Base-by-base conservation (phyloP, 805 yeast species). In the Lachancea meyersii region DNA sequence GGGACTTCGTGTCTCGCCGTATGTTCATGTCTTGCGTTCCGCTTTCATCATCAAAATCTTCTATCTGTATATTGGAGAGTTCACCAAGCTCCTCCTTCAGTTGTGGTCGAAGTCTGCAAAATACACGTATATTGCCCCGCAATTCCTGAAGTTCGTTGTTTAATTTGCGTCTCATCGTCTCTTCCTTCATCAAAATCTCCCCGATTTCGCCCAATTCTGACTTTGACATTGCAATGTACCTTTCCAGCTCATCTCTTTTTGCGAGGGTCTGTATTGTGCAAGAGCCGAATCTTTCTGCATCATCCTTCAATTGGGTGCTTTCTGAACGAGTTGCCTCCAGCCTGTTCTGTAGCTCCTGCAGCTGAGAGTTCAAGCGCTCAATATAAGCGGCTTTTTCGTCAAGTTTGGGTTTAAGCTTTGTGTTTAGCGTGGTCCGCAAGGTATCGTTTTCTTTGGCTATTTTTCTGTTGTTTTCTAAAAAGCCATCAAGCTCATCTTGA, bases 101-200 rank as follows among this genome's bases (percentile, higher is more conserved):
- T 5, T 69, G 65, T 0, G 96, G 96, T 42, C 94, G 71, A 4
- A 91, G 71, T 30, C 98, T 71, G 58, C 97, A 91, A 53, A 82
- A 86, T 0, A 91, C 97, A 36, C 97, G 67, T 26, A 93, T 88
- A 54, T 87, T 93, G 1, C 98, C 97, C 61, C 88, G 85, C 30
- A 91, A 61, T 46, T 86, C 95, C 60, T 88, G 96, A 5, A 91
- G 66, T 48, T 70, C 71, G 55, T 86, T 80, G 55, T 87, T 96
- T 1, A 85, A 59, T 11, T 64, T 54, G 8, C 96, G 67, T 47
- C 96, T 69, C 28, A 67, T 55, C 0, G 68, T 60, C 51, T 84
- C 91, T 46, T 75, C 78, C 17, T 61, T 58, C 0, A 71, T 56
- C 8, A 80, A 58, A 24, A 64, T 58, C 8, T 62, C 60, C 23